Evolutionary conservation across 805 yeast species (phyloP), one percentile per base, ranked within the genome.

Genomic region (Zygoascus bituminiphila): DNA sequence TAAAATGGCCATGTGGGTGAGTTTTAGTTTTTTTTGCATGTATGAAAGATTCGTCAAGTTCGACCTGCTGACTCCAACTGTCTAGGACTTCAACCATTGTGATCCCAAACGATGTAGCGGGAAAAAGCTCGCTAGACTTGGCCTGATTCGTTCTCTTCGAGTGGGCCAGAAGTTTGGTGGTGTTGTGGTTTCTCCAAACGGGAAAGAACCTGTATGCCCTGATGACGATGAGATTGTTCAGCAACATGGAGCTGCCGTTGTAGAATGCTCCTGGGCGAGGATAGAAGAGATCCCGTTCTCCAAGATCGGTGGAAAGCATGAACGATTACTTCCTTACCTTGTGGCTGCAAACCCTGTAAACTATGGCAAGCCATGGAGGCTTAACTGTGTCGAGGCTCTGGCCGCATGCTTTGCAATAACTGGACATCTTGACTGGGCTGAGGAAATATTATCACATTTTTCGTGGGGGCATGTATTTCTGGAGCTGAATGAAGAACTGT

Each of bases 91-190:
- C 62, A 96, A 89, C 56, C 98, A 93, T 62, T 93, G 98, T 69
- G 98, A 93, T 67, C 98, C 98, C 1, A 93, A 93, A 62, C 75
- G 97, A 62, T 93, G 98, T 63, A 83, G 94, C 55, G 98, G 98
- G 17, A 93, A 93, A 69, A 89, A 88, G 63, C 72, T 93, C 25
- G 96, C 88, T 60, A 73, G 98, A 48, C 65, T 91, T 19, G 98
- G 98, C 0, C 67, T 88, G 19, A 89, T 93, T 45, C 78, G 79
- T 52, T 77, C 78, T 47, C 63, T 93, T 52, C 70, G 94, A 51
- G 78, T 93, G n/a, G 98, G 98, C 0, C 96, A 89, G 62, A 91
- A 88, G 65, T 91, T 87, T 60, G 81, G 76, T 51, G 98, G 98
- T 6, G 65, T 93, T 3, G 87, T 91, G 6, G 95, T 93, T 1